Evolutionary conservation across 352 stramenopile genomes (phyloP).

Genomic region (Globisporangium lucens): DNA sequence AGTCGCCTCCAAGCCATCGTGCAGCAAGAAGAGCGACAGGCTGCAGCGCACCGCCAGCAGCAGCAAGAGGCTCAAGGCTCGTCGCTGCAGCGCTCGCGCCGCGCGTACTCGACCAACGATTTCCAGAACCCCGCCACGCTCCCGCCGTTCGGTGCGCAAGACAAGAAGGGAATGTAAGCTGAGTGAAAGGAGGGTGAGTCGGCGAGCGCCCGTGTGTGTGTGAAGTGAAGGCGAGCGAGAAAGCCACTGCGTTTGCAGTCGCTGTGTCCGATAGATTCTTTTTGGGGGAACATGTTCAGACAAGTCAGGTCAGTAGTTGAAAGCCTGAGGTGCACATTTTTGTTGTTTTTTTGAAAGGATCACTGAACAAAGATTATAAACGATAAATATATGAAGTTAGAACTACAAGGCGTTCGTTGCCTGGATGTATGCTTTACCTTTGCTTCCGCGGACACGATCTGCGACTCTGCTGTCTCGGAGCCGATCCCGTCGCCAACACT

Average conservation of each 20-base stretch:
- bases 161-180: slow-evolving; percentile 12
- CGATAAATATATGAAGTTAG: neutral
- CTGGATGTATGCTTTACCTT: neutral
- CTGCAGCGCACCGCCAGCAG: slow-evolving; percentile 24
- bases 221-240: neutral
- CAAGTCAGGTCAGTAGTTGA: neutral
- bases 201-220: neutral
- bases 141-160: slow-evolving; percentile 9
- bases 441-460: slow-evolving; percentile 74
- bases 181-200: neutral
- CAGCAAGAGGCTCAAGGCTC: slow-evolving; percentile 32
- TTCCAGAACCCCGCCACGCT: slow-evolving; percentile 29
- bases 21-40: slow-evolving; percentile 35
- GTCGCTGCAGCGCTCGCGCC: slow-evolving; percentile 49
- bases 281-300: neutral
- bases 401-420: neutral
- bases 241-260: neutral
- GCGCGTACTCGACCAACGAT: slow-evolving; percentile 61
- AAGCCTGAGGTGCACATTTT: neutral
- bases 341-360: slow-evolving; percentile 6
- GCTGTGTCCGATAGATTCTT: neutral
- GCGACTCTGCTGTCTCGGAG: slow-evolving; percentile 57
- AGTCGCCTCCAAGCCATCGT: slow-evolving; percentile 64
- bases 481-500: slow-evolving; percentile 94
- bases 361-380: slow-evolving; percentile 6